Evolutionary conservation across 306 rosid species (phyloP), one percentile per base, ranked within the genome.

Genomic region (Sicyos edulis): DNA sequence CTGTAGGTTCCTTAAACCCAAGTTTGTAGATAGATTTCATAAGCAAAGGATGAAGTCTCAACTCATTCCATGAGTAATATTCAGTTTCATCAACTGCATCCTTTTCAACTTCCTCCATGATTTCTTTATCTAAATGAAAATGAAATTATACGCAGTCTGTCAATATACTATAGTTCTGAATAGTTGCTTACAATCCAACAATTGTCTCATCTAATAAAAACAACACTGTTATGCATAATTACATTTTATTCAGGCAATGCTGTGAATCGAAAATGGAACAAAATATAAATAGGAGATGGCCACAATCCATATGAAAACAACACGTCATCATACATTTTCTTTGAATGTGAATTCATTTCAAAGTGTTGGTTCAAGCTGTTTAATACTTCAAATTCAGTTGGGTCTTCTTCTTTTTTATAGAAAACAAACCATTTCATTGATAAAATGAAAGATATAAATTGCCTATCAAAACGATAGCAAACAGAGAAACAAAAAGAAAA

Each of bases 1-100:
- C 89, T 2, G 96, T 88, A 59, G 99, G 99, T 75, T 93, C 88
- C 84, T 91, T 90, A 84, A 90, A 93, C 26, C 96, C 95, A 78
- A 87, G 90, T 77, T 85, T 86, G 82, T 78, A 70, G 72, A 90
- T 80, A 45, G 99, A 90, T 74, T 83, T 87, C 92, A 93, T 85
- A 42, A 93, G 83, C 76, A 86, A 81, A 73, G 89, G 92, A 82
- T 93, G 91, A 65, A 93, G 95, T 79, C 99, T 93, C 88, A 93
- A 78, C 79, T 91, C 99, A 53, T 80, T 85, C 99, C 99, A 93
- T 26, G 82, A 91, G 83, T 81, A 83, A 78, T 79, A 93, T 59
- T 91, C 92, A 80, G 80, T 56, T 79, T 88, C 99, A 73, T 87
- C 97, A 50, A 83, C 49, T 61, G 53, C 72, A 64, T 76, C 83